Evolutionary conservation across 2,329 filamentous ascomycete species (phyloP), one percentile per base, ranked within the genome.

Genomic region (Ceratocystis albifundus): DNA sequence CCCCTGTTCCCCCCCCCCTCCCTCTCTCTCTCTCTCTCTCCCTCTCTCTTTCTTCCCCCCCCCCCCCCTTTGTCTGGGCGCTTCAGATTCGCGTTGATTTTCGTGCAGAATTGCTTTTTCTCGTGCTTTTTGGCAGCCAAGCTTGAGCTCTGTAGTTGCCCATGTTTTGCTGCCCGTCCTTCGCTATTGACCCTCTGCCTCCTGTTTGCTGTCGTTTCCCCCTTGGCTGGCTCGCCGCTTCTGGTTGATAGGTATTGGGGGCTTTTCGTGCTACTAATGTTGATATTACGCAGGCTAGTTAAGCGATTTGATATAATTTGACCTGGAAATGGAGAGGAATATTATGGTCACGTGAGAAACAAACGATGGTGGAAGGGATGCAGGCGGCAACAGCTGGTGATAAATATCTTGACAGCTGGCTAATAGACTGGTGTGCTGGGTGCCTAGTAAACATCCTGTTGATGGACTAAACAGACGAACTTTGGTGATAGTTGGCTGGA

Each of bases 251-350:
- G 8, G 50, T 20, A 30, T 63, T 63, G 20, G 44, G 5, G n/a
- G 25, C 20, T 20, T 28, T n/a, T 50, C 44, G 55, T 59, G 28
- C 55, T 59, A 36, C 55, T 30, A 20, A n/a, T n/a, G 17, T 30
- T 36, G 53, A 22, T 59, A 59, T 25, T 53, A 28, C 25, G 48
- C 48, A 53, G 25, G 48, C 48, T 59, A 59, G 32, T 59, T 59
- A 59, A 59, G n/a, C 55, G 55, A 59, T 22, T 59, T 59, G 28
- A 59, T 36, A n/a, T 36, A 59, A 36, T 59, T 36, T 32, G 15
- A 28, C 28, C 55, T 59, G 55, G 28, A 36, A 59, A 59, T 8
- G 6, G 36, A 30, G 32, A 59, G 55, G 55, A 59, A 59, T 8
- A 20, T 41, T 6, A 32, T n/a, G 22, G 22, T 59, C 55, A 59